Evolutionary conservation across 768 basidiomycete genomes (phyloP).

Genomic region (Chalciporus pseudorubinellus): DNA sequence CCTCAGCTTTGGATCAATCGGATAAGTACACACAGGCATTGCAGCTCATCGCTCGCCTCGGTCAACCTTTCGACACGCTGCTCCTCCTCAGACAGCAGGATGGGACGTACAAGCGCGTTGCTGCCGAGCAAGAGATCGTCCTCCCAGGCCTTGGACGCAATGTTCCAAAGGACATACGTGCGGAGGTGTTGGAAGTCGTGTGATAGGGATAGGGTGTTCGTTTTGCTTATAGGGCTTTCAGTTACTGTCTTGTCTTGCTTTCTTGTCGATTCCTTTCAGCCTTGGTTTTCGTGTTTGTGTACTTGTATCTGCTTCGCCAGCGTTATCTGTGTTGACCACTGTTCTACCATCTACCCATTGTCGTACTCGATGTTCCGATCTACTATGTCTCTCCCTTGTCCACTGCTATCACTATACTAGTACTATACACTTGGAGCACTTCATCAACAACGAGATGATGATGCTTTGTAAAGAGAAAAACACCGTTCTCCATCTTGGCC

Average conservation of each 20-base stretch:
- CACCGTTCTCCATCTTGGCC: slow-evolving; percentile 44
- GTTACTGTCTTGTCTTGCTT: too few relatives aligned
- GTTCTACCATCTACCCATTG: too few relatives aligned
- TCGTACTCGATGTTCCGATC: too few relatives aligned
- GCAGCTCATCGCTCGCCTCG: not conserved
- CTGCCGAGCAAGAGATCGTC: not conserved
- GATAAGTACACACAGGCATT: not conserved
- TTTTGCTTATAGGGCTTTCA: not conserved
- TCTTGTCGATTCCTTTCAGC: too few relatives aligned
- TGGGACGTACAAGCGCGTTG: not conserved
- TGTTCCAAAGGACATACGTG: not conserved
- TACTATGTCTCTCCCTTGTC: too few relatives aligned
- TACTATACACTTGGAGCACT: too few relatives aligned
- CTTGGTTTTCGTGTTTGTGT: too few relatives aligned
- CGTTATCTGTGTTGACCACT: too few relatives aligned
- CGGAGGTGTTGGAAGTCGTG: not conserved
- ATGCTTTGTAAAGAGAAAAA: too few relatives aligned
- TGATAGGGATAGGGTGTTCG: not conserved
- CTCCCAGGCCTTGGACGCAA: not conserved
- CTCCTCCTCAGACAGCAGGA: not conserved
- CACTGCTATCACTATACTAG: too few relatives aligned
- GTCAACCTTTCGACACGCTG: not conserved
- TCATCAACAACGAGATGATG: too few relatives aligned
- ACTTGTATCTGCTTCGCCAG: too few relatives aligned
- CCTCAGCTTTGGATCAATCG: not conserved